Evolutionary conservation across 2,329 filamentous ascomycete genomes (phyloP).

Genomic region (Sporothrix luriei): DNA sequence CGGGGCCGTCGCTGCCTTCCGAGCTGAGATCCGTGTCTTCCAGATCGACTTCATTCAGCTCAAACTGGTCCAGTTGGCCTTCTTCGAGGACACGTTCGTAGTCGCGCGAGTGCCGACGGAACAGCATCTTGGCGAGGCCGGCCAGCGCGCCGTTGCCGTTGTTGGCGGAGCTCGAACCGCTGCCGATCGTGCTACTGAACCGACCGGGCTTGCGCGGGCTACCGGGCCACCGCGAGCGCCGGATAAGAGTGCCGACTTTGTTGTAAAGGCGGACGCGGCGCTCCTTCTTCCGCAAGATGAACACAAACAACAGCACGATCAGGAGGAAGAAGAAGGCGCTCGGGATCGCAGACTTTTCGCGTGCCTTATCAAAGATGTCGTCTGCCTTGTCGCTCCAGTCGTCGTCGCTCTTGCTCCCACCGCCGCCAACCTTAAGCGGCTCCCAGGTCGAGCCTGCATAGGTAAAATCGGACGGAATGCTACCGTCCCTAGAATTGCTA

Average conservation of each 20-base stretch:
- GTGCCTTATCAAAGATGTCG: conserved; percentile 66
- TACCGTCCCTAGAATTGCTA: conserved; percentile 67
- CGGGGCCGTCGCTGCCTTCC: conserved; percentile 58
- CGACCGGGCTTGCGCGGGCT: conserved; percentile 48
- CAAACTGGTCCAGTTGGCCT: conserved; percentile 73
- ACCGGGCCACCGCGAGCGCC: conserved; percentile 50
- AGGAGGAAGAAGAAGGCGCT: conserved; percentile 78
- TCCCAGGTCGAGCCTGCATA: conserved; percentile 66
- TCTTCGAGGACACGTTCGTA: conserved; percentile 90
- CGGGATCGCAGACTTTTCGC: conserved; percentile 69
- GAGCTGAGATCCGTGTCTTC: conserved; percentile 66
- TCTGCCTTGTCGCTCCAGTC: conserved; percentile 58
- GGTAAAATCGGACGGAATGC: conserved; percentile 76
- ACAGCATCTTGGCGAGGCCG: conserved; percentile 62
- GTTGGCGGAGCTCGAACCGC: not conserved
- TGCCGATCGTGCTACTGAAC: conserved; percentile 22
- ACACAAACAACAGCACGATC: conserved; percentile 66
- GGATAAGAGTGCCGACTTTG: conserved; percentile 51
- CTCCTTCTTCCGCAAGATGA: conserved; percentile 78
- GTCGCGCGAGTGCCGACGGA: conserved; percentile 54
- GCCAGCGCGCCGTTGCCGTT: conserved; percentile 44
- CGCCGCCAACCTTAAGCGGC: conserved; percentile 49
- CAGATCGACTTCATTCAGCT: conserved; percentile 69
- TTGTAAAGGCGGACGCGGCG: conserved; percentile 65
- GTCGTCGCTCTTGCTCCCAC: conserved; percentile 59